phyloP scores from a whole-genome alignment of 345 rosid genomes.

The Noccaea caerulescens region DNA sequence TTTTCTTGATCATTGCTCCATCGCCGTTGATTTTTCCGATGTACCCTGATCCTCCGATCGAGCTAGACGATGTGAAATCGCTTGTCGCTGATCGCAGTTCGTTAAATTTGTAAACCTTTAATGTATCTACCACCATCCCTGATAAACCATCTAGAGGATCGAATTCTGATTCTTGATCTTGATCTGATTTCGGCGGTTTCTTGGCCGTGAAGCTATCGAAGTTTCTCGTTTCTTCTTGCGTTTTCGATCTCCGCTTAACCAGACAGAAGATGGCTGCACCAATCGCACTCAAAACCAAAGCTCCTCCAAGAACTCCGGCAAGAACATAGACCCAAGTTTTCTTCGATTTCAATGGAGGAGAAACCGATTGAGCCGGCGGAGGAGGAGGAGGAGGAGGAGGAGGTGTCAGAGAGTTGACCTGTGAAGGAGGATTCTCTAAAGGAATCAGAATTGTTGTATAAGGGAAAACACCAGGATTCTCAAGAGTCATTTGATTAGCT shows the following conservation, averaged over 20 bases:
- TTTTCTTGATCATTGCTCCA: slow-evolving; percentile 73
- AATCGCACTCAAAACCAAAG: slow-evolving; percentile 37
- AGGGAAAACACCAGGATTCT: slow-evolving; percentile 41
- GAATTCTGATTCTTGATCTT: slow-evolving; percentile 40
- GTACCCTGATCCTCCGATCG: slow-evolving; percentile 62
- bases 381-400: slow-evolving; percentile 37
- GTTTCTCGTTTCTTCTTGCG: slow-evolving; percentile 32
- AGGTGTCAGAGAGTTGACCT: slow-evolving; percentile 43
- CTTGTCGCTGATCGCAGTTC: slow-evolving; percentile 71
- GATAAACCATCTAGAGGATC: slow-evolving; percentile 54
- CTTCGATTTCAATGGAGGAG: slow-evolving; percentile 47
- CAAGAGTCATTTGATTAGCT: slow-evolving; percentile 50
- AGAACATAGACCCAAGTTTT: slow-evolving; percentile 64
- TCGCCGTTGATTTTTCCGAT: slow-evolving; percentile 69
- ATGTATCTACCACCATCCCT: slow-evolving; percentile 56
- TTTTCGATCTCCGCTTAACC: slow-evolving; percentile 36
- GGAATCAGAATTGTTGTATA: slow-evolving; percentile 64
- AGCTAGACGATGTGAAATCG: slow-evolving; percentile 58
- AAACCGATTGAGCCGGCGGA: slow-evolving; percentile 32
- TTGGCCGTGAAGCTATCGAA: slow-evolving; percentile 43
- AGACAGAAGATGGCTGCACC: slow-evolving; percentile 46
- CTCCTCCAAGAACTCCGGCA: slow-evolving; percentile 58
- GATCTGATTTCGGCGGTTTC: slow-evolving; percentile 38
- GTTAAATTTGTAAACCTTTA: slow-evolving; percentile 60
- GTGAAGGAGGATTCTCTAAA: slow-evolving; percentile 47